Base-by-base conservation (phyloP, 352 stramenopile species). In the Phytophthora chlamydospora region DNA sequence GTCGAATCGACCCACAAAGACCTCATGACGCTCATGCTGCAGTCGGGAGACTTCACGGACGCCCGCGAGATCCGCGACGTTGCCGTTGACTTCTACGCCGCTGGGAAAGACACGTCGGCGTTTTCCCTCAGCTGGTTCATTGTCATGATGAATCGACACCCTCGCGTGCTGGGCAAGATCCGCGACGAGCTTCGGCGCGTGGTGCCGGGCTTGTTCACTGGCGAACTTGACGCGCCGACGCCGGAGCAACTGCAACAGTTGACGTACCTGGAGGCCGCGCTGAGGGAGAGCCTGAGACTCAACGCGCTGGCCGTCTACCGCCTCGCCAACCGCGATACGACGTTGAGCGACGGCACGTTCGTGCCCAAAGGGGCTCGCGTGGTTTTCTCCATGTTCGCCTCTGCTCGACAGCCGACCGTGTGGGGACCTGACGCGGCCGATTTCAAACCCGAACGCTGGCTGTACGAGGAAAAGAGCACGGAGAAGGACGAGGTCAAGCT, bases 61-160 rank as follows among this genome's bases (percentile, higher is more conserved):
- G 6, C 41, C 31, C 61, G 39, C 6, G 51, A 73, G 44, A 71
- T 94, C 27, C 80, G 78, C 17, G 78, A 95, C 62, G 80, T 93
- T 21, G 66, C 81, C 4, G 68, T 95, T n/a, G 84, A 75, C 33
- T 89, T 94, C 52, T 77, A 90, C 44, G 57, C 80, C 7, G 81
- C 80, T 3, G 85, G 85, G 2, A 72, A 81, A 9, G 85, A 92
- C 62, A 92, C 86, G 0, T 91, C 85, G 0, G 72, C 83, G 2
- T 70, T 77, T 39, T 75, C 61, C 13, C 60, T 95, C 17, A 66
- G 65, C 14, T 93, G 81, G 79, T 83, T 90, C 49, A 59, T 95
- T 21, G 78, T 88, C 45, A 83, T 88, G 66, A 69, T 95, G 48
- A 73, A 70, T 41, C 71, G 68, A 33, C 55, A 90, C 51, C 73